Base-by-base conservation (phyloP, 441 rosid genomes). In the Jatropha multifida region DNA sequence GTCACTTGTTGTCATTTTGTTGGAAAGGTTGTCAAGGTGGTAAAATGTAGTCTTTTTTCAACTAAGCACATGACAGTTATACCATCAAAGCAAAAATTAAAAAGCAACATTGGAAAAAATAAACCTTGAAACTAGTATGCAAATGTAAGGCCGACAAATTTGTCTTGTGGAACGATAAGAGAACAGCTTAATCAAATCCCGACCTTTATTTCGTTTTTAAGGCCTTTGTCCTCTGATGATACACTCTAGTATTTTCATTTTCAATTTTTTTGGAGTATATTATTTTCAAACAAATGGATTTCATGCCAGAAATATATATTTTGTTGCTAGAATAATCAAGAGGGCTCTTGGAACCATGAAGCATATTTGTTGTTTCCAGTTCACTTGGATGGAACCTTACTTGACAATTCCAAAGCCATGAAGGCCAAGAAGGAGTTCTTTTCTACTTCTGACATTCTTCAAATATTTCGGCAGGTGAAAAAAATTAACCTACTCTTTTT, bases 351-450 rank as follows among this genome's bases (percentile, higher is more conserved):
- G 92, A 94, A 83, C 69, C 97, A 96, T 68, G 99, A 96, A 84
- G 98, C 99, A 67, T 96, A 92, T 85, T 82, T 96, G 84, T 84
- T 96, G 56, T 96, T 96, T 86, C 99, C 99, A 17, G 98, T 92
- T 79, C 99, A 93, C 82, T 78, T 92, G 85, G 97, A 91, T 84
- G 99, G 99, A 69, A 96, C 98, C 64, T 86, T 96, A 78, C 83
- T 96, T 65, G 99, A 96, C 85, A 88, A 92, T 82, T 80, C 89
- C 77, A 86, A 74, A 10, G 79, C 83, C 37, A 91, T 94, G 99
- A 90, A 87, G 83, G 86, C 90, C 37, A 92, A 85, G 81, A 94
- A 87, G 86, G 99, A 94, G 85, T 84, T 84, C 79, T 96, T 88
- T 86, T 89, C 98, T 54, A 85, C 94, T 64, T 62, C 88, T 18